Conservation (phyloP, 2,329 filamentous ascomycete species). For the Stagonosporopsis vannaccii region DNA sequence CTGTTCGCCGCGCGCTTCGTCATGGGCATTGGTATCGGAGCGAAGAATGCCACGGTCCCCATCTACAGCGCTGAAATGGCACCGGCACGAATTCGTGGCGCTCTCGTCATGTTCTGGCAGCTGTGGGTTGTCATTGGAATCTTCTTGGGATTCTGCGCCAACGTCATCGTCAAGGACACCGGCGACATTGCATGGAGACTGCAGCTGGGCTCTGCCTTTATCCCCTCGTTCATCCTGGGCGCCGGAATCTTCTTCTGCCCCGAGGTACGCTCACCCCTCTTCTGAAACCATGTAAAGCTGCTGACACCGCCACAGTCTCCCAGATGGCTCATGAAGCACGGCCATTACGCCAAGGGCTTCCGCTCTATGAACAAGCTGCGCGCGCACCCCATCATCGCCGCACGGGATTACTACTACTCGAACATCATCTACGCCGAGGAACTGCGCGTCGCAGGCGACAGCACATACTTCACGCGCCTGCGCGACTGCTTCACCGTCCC, state of each 20-base stretch:
- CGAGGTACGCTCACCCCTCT: conserved; percentile 22
- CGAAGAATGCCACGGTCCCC: conserved; percentile 45
- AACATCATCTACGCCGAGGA: conserved; percentile 48
- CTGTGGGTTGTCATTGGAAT: conserved; percentile 51
- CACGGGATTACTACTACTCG: conserved; percentile 49
- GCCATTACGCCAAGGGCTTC: conserved; percentile 53
- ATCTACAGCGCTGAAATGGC: conserved; percentile 57
- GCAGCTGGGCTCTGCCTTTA: conserved; percentile 50
- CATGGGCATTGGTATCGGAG: conserved; percentile 47
- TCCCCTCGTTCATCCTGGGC: conserved; percentile 48
- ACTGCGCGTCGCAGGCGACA: conserved; percentile 39
- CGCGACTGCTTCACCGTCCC: conserved; percentile 57
- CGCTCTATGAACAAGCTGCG: conserved; percentile 56
- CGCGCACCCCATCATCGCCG: conserved; percentile 44
- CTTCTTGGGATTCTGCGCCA: conserved; percentile 57
- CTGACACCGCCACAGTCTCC: conserved; percentile 34
- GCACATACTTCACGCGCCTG: conserved; percentile 53
- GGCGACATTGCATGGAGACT: conserved; percentile 46
- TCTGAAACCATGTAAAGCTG: not conserved
- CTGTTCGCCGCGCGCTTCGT: conserved; percentile 47
- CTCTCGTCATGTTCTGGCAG: conserved; percentile 56
- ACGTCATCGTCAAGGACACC: conserved; percentile 55
- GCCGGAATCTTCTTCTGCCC: conserved; percentile 49
- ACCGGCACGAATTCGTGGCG: conserved; percentile 59
- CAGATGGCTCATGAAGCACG: conserved; percentile 51